Base-by-base conservation (phyloP, 169 alveolate species). In the Babesia caballi region DNA sequence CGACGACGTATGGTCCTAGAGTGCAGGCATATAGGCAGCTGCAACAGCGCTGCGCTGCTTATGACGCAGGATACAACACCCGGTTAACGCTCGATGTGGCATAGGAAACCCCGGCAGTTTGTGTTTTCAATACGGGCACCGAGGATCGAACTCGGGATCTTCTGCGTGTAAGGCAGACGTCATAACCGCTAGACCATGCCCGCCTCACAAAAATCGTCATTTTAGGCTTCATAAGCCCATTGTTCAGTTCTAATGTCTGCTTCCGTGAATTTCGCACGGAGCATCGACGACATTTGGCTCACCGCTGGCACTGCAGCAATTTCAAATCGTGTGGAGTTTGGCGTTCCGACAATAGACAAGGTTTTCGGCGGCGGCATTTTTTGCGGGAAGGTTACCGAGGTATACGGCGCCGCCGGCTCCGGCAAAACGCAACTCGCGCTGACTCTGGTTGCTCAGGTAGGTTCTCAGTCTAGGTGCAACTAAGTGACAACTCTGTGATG, bases 81-180 rank as follows among this genome's bases (percentile, higher is more conserved):
- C 44, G 44, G n/a, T 0, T 38, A 38, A 38, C 32, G n/a, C n/a
- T n/a, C 17, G 30, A 36, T 28, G 47, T 3, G 23, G 68, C 35
- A 6, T 2, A 32, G 0, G 5, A 7, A 5, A 21, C 49, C 5
- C 32, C 4, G 14, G 11, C 27, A 14, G 1, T 6, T 33, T 2
- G 33, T 17, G 4, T 50, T 9, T 3, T 14, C 12, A 38, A 56
- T 80, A 80, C 88, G 88, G 77, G 88, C 93, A 87, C 94, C 95
- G 93, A 90, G 94, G 94, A 83, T 90, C 95, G 94, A 90, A 90
- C 94, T 90, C 95, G 95, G 94, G 94, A 90, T 51, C 94, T 90
- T 82, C 94, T 90, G 94, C 94, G 94, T 90, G 94, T 90, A 84
- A 90, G 77, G 95, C 94, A 88, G 94, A 82, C 94, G 94, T 90